These are phyloP conservation scores for Penicillium sp. DNA, from an alignment of 2,329 filamentous ascomycete species.

Conservation along the genomic window DNA sequence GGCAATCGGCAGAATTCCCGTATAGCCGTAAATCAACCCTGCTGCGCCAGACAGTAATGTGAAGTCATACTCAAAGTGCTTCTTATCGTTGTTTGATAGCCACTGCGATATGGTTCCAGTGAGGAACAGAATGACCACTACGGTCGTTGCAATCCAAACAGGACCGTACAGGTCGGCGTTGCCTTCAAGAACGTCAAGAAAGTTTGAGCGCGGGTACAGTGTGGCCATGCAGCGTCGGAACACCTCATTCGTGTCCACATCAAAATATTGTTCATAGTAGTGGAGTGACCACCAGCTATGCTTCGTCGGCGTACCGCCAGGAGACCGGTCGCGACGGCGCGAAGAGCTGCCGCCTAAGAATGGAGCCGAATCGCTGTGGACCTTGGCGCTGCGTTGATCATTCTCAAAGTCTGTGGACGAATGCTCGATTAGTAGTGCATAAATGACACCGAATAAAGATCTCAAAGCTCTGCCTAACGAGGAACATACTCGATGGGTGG, in stretches of 20 bases:
- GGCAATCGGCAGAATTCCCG: conserved; percentile 72
- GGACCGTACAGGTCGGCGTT: conserved; percentile 96
- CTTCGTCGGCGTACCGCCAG: conserved; percentile 54
- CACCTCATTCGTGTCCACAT: conserved; percentile 90
- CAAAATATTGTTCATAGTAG: conserved; percentile 98
- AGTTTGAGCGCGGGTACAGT: conserved; percentile 87
- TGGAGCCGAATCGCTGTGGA: conserved; percentile 45
- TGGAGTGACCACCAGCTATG: conserved; percentile 85
- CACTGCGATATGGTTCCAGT: conserved; percentile 95
- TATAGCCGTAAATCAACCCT: conserved; percentile 93
- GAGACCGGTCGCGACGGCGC: conserved; percentile 36
- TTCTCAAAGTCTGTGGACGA: conserved; percentile 59
- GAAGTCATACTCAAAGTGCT: conserved; percentile 87
- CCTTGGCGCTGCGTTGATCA: conserved; percentile 46
- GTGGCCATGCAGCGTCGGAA: conserved; percentile 79
- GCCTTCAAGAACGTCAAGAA: conserved; percentile 92
- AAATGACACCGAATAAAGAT: background rate
- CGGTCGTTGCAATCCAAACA: conserved; percentile 97
- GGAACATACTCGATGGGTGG: conserved; percentile 68
- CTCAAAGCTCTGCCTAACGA: background rate
- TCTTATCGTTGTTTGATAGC: conserved; percentile 59
- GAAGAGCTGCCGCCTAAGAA: conserved; percentile 43
- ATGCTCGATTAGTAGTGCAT: background rate
- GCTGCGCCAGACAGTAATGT: conserved; percentile 80
- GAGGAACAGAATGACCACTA: conserved; percentile 89